Percentiles rank a stretch among this genome's conserved stretches.
These are phyloP conservation scores for Phytopythium cucurbitacearum DNA, from an alignment of 352 stramenopile genomes.

Conservation along the genomic window DNA sequence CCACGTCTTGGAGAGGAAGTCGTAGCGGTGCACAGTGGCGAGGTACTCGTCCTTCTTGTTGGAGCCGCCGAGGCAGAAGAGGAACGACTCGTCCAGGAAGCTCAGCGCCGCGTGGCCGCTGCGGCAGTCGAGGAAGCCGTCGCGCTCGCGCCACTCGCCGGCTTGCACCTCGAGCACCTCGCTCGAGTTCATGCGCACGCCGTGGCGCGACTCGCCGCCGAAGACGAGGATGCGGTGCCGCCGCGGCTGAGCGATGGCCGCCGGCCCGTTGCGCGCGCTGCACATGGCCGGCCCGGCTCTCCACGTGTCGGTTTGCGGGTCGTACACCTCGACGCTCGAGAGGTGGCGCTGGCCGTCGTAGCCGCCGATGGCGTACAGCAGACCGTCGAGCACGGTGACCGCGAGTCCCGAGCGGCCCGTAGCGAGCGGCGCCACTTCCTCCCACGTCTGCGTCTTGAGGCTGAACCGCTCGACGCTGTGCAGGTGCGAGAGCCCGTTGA, in stretches of 20 bases:
- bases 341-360: constrained; percentile 67
- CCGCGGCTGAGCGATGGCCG: constrained; percentile 36
- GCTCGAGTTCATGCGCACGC: constrained; percentile 57
- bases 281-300: constrained; percentile 37
- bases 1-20: constrained; percentile 61
- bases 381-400: constrained; percentile 36
- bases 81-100: constrained; percentile 57
- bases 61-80: constrained; percentile 70
- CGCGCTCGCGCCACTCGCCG: constrained; percentile 41
- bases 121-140: constrained; percentile 53
- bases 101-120: constrained; percentile 61
- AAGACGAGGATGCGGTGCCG: constrained; percentile 59
- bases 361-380: constrained; percentile 60
- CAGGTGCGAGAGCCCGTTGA: constrained; percentile 64
- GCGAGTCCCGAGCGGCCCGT: constrained; percentile 56
- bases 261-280: constrained; percentile 58
- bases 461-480: constrained; percentile 54
- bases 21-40: constrained; percentile 61
- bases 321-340: constrained; percentile 62
- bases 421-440: constrained; percentile 41
- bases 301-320: constrained; percentile 47
- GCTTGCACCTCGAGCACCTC: constrained; percentile 42
- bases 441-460: constrained; percentile 38
- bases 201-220: constrained; percentile 62
- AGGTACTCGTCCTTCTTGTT: constrained; percentile 79